phyloP scores from a whole-genome alignment of 208 protist genomes.

The Leishmania tropica region DNA sequence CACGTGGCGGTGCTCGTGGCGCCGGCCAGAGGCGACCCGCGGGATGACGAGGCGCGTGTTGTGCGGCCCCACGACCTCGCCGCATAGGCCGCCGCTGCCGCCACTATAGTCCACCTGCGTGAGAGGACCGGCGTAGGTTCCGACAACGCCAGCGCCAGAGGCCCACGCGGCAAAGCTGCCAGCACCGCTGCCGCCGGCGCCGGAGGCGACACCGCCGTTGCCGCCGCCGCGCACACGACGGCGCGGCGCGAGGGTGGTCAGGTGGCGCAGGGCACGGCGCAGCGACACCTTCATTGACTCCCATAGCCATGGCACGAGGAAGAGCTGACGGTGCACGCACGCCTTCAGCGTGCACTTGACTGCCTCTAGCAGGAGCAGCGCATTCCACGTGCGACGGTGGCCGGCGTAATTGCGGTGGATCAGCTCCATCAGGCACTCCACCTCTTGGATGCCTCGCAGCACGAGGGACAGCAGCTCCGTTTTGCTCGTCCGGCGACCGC shows the following conservation, averaged over 20 bases:
- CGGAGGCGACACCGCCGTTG: constrained; percentile 3
- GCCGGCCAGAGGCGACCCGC: constrained; percentile 54
- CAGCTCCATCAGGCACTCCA: constrained; percentile 71
- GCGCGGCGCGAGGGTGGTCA: constrained; percentile 20
- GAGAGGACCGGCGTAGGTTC: not conserved
- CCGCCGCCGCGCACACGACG: constrained; percentile 16
- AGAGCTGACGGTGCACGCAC: constrained; percentile 68
- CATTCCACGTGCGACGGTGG: constrained; percentile 56
- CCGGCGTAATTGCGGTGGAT: constrained; percentile 57
- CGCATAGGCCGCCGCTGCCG: constrained; percentile 17
- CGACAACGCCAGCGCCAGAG: not conserved
- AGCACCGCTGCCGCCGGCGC: constrained; percentile 6
- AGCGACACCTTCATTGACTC: constrained; percentile 43
- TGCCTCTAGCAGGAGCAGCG: constrained; percentile 55
- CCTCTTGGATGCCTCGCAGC: constrained; percentile 43
- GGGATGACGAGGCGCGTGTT: constrained; percentile 71
- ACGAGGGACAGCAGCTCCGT: constrained; percentile 46
- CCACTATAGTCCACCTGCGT: not conserved
- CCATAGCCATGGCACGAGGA: constrained; percentile 74
- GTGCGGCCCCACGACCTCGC: constrained; percentile 29
- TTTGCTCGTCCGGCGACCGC: constrained; percentile 30
- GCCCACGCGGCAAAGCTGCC: not conserved
- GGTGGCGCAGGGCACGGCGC: constrained; percentile 26
- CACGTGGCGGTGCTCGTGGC: constrained; percentile 31
- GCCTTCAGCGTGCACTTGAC: constrained; percentile 69